Evolutionary conservation across 176 grass and related monocot species (phyloP), one percentile per base, ranked within the genome.

Genomic region (Tuctoria greenei): DNA sequence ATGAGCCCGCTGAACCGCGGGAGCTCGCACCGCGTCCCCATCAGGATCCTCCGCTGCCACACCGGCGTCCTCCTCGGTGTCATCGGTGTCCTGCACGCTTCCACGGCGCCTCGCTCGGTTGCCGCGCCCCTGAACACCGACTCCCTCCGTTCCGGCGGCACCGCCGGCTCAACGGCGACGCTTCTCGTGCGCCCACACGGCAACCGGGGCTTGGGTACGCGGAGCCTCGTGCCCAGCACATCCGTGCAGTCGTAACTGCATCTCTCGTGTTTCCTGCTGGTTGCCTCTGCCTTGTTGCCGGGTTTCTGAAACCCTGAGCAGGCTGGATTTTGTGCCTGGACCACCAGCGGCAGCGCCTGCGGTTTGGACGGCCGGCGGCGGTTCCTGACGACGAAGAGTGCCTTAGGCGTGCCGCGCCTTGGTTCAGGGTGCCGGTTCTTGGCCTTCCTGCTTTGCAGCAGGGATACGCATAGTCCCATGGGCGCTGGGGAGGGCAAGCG

Each of bases 21-120:
- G 4, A 86, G 57, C 65, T 86, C 72, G 15, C 84, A 86, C 14
- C 84, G 78, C 65, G 68, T 56, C 10, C 84, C 84, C 84, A 86
- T 86, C 27, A 86, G 72, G 64, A 86, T 86, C 72, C 84, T 70
- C 36, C 84, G 79, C 65, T 86, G 84, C 84, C 84, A 81, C 38
- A 86, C 15, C 38, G 84, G 84, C 12, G 84, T 86, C 84, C 79
- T 86, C 28, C 46, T 37, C 8, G 82, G 56, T 7, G 71, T 71
- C 57, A 51, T 25, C 0, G 78, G 78, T 8, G 84, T 76, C 72
- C 27, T 69, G 18, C 83, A 72, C n/a, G 49, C 60, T 23, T 64
- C 67, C 2, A 56, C 16, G 9, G 58, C 24, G 39, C 20, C 36
- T 26, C 59, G 17, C 18, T 45, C 15, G 7, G 41, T 35, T 10